A percentile compares a stretch with the other conserved stretches of the same genome.
phyloP scores from a whole-genome alignment of 768 basidiomycete genomes.

The Mycena indigotica region DNA sequence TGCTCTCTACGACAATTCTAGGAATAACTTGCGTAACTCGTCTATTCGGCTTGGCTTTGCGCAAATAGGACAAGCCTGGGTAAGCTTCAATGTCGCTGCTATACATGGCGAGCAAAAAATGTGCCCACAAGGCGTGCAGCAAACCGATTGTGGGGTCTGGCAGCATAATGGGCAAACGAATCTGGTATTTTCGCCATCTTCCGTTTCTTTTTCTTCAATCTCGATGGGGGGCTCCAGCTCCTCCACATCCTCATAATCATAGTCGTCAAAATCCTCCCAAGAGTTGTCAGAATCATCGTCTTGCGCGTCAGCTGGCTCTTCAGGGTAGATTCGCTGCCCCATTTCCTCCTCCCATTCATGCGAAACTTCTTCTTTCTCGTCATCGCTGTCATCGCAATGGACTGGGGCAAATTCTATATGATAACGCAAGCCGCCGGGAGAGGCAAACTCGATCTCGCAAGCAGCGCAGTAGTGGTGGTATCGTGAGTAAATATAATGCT shows the following conservation, averaged over 20 bases:
- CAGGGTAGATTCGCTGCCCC: slow-evolving; percentile 29
- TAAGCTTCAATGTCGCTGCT: slow-evolving; percentile 2
- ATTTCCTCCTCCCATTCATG: slow-evolving; percentile 24
- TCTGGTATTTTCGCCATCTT: background rate
- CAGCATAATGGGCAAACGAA: slow-evolving; percentile 17
- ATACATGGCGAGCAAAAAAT: slow-evolving; percentile 20
- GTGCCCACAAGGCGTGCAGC: slow-evolving; percentile 20
- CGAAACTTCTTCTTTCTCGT: slow-evolving; percentile 17
- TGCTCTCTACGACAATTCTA: slow-evolving; percentile 9
- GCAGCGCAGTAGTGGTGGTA: slow-evolving; percentile 27
- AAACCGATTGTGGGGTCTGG: slow-evolving; percentile 2
- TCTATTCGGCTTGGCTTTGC: slow-evolving; percentile 1
- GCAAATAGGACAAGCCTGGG: slow-evolving; percentile 15
- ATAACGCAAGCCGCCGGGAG: slow-evolving; percentile 21
- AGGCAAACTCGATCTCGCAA: slow-evolving; percentile 24
- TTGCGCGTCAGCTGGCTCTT: slow-evolving; percentile 27
- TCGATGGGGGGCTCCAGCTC: slow-evolving; percentile 6
- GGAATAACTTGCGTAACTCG: slow-evolving; percentile 20
- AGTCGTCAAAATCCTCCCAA: slow-evolving; percentile 24
- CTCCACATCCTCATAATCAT: slow-evolving; percentile 23
- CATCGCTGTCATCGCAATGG: slow-evolving; percentile 27
- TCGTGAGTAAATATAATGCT: slow-evolving; percentile 27
- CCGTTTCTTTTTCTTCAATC: slow-evolving; percentile 3
- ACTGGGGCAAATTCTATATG: slow-evolving; percentile 23
- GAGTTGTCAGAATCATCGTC: slow-evolving; percentile 32